A percentile compares a stretch with the other conserved stretches of the same genome.
Evolutionary conservation across 2,329 filamentous ascomycete genomes (phyloP).

Genomic region (Trichoderma sp.): DNA sequence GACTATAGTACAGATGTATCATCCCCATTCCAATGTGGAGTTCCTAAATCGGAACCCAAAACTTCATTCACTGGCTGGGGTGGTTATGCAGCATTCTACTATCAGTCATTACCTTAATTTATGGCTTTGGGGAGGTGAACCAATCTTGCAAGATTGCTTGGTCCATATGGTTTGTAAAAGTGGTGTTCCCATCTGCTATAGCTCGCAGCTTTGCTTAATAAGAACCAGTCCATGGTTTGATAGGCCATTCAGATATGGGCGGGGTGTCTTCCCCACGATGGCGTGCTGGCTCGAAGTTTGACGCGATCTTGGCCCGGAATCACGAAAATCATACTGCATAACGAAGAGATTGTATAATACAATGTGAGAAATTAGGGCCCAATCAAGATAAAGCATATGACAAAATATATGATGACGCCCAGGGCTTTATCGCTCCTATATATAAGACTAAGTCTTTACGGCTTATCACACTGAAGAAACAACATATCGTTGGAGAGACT

Average conservation of each 20-base stretch:
- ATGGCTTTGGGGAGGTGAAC: too few species aligned
- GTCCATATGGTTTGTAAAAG: too few species aligned
- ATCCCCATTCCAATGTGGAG: too few species aligned
- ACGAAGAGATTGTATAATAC: not conserved
- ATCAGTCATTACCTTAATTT: too few species aligned
- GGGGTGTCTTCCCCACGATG: constrained; percentile 8
- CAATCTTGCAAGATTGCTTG: too few species aligned
- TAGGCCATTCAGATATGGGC: not conserved
- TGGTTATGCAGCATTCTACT: too few species aligned
- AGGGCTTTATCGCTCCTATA: not conserved
- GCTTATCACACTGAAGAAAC: not conserved
- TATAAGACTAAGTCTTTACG: not conserved
- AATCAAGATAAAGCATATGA: not conserved
- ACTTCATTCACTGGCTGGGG: too few species aligned
- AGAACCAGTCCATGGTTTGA: not conserved
- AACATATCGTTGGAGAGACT: not conserved
- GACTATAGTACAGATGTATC: too few species aligned
- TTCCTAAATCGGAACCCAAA: too few species aligned
- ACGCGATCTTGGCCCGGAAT: not conserved
- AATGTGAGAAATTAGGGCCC: not conserved
- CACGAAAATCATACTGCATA: not conserved
- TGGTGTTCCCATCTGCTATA: too few species aligned
- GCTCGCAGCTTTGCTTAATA: not conserved
- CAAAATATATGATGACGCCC: not conserved
- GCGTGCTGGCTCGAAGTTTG: constrained; percentile 3